Percentiles rank a stretch among this genome's conserved stretches.
Conservation (phyloP, 2,329 filamentous ascomycete species). For the Aspergillaceae sp. region DNA sequence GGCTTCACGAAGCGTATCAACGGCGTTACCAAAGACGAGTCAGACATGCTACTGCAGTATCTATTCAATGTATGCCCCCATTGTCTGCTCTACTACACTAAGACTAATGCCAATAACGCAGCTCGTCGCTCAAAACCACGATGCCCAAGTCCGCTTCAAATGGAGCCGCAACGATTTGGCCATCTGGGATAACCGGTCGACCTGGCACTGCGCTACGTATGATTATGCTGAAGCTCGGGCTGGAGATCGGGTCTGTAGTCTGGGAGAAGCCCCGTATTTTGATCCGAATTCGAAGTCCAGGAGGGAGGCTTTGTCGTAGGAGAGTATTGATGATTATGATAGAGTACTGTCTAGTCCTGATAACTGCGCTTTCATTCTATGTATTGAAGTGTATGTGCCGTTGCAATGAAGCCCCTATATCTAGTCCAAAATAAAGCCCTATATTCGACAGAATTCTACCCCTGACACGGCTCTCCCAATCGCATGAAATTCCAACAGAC, state of each 20-base stretch:
- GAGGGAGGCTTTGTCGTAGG: constrained; percentile 24
- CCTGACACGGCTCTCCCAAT: constrained; percentile 30
- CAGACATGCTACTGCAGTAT: constrained; percentile 34
- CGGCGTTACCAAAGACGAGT: constrained; percentile 38
- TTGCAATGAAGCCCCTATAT: too few relatives aligned
- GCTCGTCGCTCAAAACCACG: constrained; percentile 40
- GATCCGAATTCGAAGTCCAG: constrained; percentile 35
- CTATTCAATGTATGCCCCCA: constrained; percentile 26
- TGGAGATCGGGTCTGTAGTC: constrained; percentile 43
- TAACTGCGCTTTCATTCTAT: too few relatives aligned
- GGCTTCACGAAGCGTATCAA: constrained; percentile 37
- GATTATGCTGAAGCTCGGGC: constrained; percentile 31
- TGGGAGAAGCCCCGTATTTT: constrained; percentile 47
- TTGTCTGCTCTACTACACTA: neutral
- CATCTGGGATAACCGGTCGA: constrained; percentile 20
- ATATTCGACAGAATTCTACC: neutral
- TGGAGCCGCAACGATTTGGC: constrained; percentile 43
- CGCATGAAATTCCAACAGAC: constrained; percentile 51
- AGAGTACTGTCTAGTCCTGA: too few relatives aligned
- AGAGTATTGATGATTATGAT: neutral
- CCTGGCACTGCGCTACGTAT: constrained; percentile 37
- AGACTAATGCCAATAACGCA: neutral
- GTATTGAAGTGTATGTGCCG: neutral
- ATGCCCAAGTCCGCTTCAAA: constrained; percentile 42
- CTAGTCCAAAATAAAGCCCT: too few relatives aligned